These are phyloP conservation scores for Conoideocrella luteorostrata DNA, from an alignment of 2,329 filamentous ascomycete genomes.

Conservation along the genomic window DNA sequence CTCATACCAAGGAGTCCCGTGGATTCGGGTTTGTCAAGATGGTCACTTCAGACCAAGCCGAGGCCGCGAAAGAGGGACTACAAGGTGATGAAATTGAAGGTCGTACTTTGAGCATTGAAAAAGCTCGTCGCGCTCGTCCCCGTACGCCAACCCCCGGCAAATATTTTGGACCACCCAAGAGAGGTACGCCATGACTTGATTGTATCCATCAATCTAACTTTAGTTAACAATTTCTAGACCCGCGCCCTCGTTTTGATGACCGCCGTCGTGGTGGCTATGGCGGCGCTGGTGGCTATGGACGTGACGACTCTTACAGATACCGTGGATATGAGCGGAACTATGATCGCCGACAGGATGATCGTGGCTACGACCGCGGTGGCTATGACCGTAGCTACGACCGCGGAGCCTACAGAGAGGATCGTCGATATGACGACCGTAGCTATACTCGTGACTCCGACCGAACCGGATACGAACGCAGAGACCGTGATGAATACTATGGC, in stretches of 20 bases:
- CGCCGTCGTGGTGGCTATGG: slow-evolving; percentile 58
- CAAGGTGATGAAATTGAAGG: slow-evolving; percentile 95
- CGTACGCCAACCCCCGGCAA: slow-evolving; percentile 96
- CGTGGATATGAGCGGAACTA: slow-evolving; percentile 38
- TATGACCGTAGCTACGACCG: slow-evolving; percentile 45
- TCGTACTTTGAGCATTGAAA: slow-evolving; percentile 95
- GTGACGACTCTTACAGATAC: slow-evolving; percentile 54
- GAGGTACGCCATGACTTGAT: slow-evolving; percentile 55
- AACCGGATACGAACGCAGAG: slow-evolving; percentile 46
- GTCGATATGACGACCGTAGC: slow-evolving; percentile 39
- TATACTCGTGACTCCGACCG: slow-evolving; percentile 53
- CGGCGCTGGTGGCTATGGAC: slow-evolving; percentile 35
- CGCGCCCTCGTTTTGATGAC: slow-evolving; percentile 48
- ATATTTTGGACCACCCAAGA: slow-evolving; percentile 97
- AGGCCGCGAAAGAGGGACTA: slow-evolving; percentile 91
- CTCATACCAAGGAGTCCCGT: slow-evolving; percentile 96
- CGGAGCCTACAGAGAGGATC: slow-evolving; percentile 26
- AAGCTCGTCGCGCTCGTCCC: slow-evolving; percentile 89
- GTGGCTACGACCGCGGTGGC: slow-evolving; percentile 32
- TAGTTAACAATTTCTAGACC: slow-evolving; percentile 21
- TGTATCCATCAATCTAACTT: not conserved
- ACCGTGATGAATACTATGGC: slow-evolving; percentile 33
- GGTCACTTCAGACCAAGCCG: slow-evolving; percentile 88
- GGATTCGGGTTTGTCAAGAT: slow-evolving; percentile 99
- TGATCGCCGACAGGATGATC: slow-evolving; percentile 41